Conservation (phyloP, 345 rosid species). For the Pugionium dolabratum region DNA sequence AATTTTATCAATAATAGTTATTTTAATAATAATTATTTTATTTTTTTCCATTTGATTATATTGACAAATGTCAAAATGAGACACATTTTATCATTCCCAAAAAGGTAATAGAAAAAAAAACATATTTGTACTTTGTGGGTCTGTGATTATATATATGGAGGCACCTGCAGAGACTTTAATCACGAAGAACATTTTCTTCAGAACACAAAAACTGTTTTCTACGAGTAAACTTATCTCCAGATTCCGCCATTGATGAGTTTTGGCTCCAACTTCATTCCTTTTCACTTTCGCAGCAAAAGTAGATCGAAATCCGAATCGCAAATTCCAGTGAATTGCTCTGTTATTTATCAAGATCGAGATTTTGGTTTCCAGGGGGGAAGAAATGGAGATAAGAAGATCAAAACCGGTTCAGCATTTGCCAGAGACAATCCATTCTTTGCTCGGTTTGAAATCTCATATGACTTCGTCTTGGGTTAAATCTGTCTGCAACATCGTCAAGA, state of each 20-base stretch:
- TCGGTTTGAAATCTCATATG: constrained; percentile 59
- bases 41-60: too few relatives aligned
- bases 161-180: too few relatives aligned
- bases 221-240: neutral
- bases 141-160: too few relatives aligned
- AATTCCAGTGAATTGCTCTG: neutral
- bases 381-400: constrained; percentile 41
- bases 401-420: constrained; percentile 48
- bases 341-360: neutral
- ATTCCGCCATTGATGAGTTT: constrained; percentile 31
- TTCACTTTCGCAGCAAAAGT: constrained; percentile 6
- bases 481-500: constrained; percentile 52
- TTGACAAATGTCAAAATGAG: too few relatives aligned
- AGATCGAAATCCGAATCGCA: neutral
- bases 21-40: too few relatives aligned
- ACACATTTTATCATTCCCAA: too few relatives aligned
- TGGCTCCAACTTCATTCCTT: constrained; percentile 17
- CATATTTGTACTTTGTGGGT: too few relatives aligned
- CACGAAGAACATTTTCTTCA: neutral
- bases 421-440: constrained; percentile 64
- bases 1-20: too few relatives aligned
- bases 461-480: constrained; percentile 65
- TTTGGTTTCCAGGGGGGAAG: neutral
- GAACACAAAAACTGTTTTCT: too few relatives aligned
- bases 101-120: too few relatives aligned